Conservation (phyloP, 2,329 filamentous ascomycete genomes). For the Aspergillus transmontanensis region DNA sequence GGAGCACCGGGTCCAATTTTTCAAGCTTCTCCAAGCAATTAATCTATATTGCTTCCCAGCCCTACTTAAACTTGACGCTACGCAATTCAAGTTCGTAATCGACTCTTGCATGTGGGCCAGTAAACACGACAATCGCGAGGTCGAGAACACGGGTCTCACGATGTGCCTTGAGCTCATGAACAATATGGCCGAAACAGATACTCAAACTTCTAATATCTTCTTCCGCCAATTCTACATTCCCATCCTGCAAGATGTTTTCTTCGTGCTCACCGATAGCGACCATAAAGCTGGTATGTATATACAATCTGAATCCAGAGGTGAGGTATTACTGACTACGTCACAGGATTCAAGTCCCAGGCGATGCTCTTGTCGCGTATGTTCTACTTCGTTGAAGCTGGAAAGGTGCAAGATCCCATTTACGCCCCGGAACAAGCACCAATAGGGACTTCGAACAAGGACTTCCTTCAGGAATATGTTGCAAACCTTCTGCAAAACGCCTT, state of each 20-base stretch:
- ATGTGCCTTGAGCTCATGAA: conserved; percentile 98
- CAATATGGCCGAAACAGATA: conserved; percentile 93
- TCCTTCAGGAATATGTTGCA: conserved; percentile 83
- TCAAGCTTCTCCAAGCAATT: conserved; percentile 93
- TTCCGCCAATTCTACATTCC: conserved; percentile 97
- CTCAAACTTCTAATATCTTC: conserved; percentile 85
- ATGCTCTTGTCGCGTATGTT: conserved; percentile 94
- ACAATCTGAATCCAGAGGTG: not conserved
- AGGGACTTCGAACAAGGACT: conserved; percentile 88
- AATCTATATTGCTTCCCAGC: conserved; percentile 97
- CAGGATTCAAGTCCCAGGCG: conserved; percentile 92
- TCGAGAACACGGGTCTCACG: conserved; percentile 92
- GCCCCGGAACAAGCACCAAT: conserved; percentile 76
- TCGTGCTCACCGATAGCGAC: conserved; percentile 94
- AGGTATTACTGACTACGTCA: conserved; percentile 8
- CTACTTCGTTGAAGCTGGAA: conserved; percentile 86
- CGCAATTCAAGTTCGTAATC: conserved; percentile 99
- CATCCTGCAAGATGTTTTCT: conserved; percentile 97
- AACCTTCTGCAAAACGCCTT: conserved; percentile 87
- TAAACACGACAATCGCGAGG: conserved; percentile 98
- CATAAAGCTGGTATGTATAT: conserved; percentile 76
- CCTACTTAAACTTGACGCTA: conserved; percentile 87
- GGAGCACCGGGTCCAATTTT: conserved; percentile 98
- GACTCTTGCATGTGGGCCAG: conserved; percentile 99
- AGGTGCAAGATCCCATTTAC: conserved; percentile 93